A percentile compares a stretch with the other conserved stretches of the same genome.
Evolutionary conservation across 371 early-diverging fungal genomes (phyloP).

Genomic region (Chytridiales sp.): DNA sequence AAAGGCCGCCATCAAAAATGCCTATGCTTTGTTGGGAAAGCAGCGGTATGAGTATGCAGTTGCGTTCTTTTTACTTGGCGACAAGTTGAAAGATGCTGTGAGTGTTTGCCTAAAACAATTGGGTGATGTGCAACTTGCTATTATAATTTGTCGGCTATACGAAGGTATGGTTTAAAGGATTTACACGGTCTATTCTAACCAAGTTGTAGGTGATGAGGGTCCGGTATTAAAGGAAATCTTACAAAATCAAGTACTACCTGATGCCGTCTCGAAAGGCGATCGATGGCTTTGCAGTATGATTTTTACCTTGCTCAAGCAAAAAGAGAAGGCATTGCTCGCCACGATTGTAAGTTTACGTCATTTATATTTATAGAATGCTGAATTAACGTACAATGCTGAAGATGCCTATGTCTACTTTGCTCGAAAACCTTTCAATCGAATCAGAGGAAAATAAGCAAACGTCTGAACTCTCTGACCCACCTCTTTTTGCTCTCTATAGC

Average conservation of each 20-base stretch:
- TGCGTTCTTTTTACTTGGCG: slow-evolving; percentile 91
- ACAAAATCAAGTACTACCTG: slow-evolving; percentile 49
- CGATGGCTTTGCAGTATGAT: slow-evolving; percentile 74
- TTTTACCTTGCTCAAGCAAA: slow-evolving; percentile 63
- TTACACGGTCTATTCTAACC: slow-evolving; percentile 2
- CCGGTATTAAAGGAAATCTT: slow-evolving; percentile 60
- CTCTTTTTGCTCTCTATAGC: slow-evolving; percentile 73
- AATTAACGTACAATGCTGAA: not conserved
- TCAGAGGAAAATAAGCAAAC: not conserved
- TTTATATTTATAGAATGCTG: not conserved
- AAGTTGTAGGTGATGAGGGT: slow-evolving; percentile 58
- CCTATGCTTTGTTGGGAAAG: slow-evolving; percentile 91
- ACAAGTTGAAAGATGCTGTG: slow-evolving; percentile 83
- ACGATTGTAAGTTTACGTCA: slow-evolving; percentile 52
- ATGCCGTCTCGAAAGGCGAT: slow-evolving; percentile 56
- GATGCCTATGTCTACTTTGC: slow-evolving; percentile 6
- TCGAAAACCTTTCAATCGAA: not conserved
- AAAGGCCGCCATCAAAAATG: slow-evolving; percentile 94
- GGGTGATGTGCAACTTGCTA: slow-evolving; percentile 87
- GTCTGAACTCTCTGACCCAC: slow-evolving; percentile 59
- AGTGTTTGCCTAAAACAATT: slow-evolving; percentile 87
- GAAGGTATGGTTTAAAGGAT: slow-evolving; percentile 57
- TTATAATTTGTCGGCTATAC: slow-evolving; percentile 82
- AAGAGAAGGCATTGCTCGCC: slow-evolving; percentile 64
- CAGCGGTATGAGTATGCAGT: slow-evolving; percentile 94